Evolutionary conservation across 768 basidiomycete species (phyloP), one percentile per base, ranked within the genome.

Genomic region (Leccinum olivaceopallidum): DNA sequence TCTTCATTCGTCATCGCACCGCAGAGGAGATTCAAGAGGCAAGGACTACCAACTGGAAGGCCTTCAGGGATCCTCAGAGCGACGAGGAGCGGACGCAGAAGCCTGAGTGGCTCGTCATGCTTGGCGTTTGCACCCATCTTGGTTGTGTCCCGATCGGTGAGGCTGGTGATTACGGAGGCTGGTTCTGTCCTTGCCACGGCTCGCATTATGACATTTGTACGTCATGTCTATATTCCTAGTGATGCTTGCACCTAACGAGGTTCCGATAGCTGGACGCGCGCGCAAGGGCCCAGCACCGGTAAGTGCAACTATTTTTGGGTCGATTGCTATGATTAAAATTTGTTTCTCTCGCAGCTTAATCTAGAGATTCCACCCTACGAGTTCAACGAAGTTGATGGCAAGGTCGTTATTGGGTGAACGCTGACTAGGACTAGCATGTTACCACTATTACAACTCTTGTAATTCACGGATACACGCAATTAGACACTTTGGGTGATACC

Each of bases 171-270:
- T 98, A 82, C 73, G 96, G 95, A 79, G 96, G 96, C 77, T 99
- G 96, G 95, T 94, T 96, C 88, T 96, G 95, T 82, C 95, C 95
- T 56, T 98, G 96, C 82, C 96, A 98, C 76, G 97, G 96, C 73
- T 98, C 96, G 56, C 96, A 99, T 73, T 95, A 95, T 71, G 95
- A 98, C 77, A 97, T 97, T 61, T 96, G 90, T 92, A 68, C 62
- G 90, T 77, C 49, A 22, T 6, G 13, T 50, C 10, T 20, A n/a
- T n/a, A n/a, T n/a, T 20, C 18, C 28, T 13, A 26, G 9, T 22
- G 2, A 32, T 63, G 14, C 51, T 57, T 44, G 55, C 12, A 63
- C 49, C 49, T 68, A 34, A 68, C 60, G 65, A 59, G 34, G 58
- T 28, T 61, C 16, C 53, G 64, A 48, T 63, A 94, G 92, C 95